Evolutionary conservation across 2,329 filamentous ascomycete species (phyloP), one percentile per base, ranked within the genome.

Genomic region (Penicillium sp.): DNA sequence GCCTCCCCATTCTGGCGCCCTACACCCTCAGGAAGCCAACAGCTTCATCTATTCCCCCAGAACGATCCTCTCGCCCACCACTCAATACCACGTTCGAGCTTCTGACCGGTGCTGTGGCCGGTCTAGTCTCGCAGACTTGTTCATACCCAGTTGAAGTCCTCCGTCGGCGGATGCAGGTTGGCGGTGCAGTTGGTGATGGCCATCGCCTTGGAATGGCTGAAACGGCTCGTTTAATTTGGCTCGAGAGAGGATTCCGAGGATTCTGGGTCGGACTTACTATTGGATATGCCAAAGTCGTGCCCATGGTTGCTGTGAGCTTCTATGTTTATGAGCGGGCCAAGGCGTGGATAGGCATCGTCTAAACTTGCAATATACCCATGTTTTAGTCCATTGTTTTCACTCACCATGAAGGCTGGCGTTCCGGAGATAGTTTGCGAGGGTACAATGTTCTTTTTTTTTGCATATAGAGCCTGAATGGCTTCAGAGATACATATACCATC

Each of bases 131-230:
- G 7, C 94, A 99, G 74, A 96, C 93, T 0, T 84, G 87, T 0
- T 95, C 92, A 14, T 99, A 99, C 71, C 94, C 94, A 5, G 80
- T 99, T 2, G 94, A 99, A 73, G 90, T 99, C 14, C 88, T 97
- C 55, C 81, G 94, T 56, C 82, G 94, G 60, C 82, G 94, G 44
- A 97, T 99, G 93, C 94, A 99, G 71, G 94, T 99, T 13, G 90
- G 91, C 44, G 94, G 93, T 10, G 92, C 93, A 0, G 91, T 97
- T 0, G 94, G 94, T 1, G 92, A 97, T 70, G 92, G 93, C 0
- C 90, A 85, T 64, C 79, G 89, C 42, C 74, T 96, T 42, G 80
- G 85, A 47, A 90, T 99, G 60, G 76, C 78, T 14, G 93, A 97
- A 75, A 96, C 93, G 1, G 86, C 86, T 3, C 77, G 75, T 60